These are phyloP conservation scores for Alternaria longipes DNA, from an alignment of 2,329 filamentous ascomycete species.

Conservation along the genomic window DNA sequence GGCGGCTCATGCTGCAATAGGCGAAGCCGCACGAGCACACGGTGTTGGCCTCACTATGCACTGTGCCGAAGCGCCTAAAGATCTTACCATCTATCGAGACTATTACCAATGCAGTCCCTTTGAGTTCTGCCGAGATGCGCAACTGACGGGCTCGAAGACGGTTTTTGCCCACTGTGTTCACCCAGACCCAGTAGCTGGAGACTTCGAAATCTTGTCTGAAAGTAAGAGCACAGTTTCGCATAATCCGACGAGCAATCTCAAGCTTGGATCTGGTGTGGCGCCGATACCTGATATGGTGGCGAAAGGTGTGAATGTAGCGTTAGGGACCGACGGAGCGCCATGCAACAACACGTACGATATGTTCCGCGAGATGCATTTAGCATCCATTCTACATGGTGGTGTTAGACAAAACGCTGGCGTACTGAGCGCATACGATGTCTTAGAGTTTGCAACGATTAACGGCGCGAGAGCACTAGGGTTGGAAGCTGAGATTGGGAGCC, in stretches of 20 bases:
- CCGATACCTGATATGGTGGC: conserved; percentile 27
- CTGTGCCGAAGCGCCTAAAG: conserved; percentile 56
- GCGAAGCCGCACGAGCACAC: conserved; percentile 51
- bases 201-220: conserved; percentile 52
- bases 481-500: conserved; percentile 49
- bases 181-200: conserved; percentile 52
- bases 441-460: conserved; percentile 39
- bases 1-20: conserved; percentile 53
- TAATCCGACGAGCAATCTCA: conserved; percentile 37
- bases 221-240: conserved; percentile 41
- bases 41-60: conserved; percentile 60
- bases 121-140: conserved; percentile 39
- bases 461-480: conserved; percentile 42
- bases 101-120: conserved; percentile 54
- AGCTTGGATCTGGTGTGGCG: conserved; percentile 35
- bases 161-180: conserved; percentile 51
- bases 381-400: conserved; percentile 31
- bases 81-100: conserved; percentile 50
- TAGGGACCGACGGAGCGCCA: conserved; percentile 39
- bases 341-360: conserved; percentile 46
- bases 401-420: conserved; percentile 24
- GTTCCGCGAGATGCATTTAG: conserved; percentile 41
- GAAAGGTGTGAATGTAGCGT: conserved; percentile 26
- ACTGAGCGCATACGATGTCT: conserved; percentile 28
- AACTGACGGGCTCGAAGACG: conserved; percentile 50